These are phyloP conservation scores for Coniferiporia weirii DNA, from an alignment of 1,284 basidiomycete species.

Conservation along the genomic window DNA sequence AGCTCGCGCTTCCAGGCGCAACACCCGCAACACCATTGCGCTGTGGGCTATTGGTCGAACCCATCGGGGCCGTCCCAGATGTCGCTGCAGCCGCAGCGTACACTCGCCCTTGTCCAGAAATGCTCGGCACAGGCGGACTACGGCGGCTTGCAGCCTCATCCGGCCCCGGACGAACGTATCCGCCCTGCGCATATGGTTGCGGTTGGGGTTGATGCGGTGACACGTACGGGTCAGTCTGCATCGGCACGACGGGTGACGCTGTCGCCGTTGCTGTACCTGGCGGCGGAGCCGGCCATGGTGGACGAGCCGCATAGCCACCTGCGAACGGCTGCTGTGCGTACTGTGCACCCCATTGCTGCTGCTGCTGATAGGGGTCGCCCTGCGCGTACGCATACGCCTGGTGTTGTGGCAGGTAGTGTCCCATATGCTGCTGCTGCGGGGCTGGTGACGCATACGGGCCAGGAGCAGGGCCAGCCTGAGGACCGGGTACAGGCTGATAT, in stretches of 20 bases:
- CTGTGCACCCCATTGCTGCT: not conserved
- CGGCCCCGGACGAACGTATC: conserved; percentile 13
- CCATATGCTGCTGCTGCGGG: conserved; percentile 5
- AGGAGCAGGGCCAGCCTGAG: not conserved
- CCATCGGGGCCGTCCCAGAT: too few species aligned
- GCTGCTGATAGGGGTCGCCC: conserved; percentile 16
- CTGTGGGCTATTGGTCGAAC: not conserved
- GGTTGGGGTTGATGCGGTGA: not conserved
- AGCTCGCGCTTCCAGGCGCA: not conserved
- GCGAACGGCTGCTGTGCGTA: conserved; percentile 10
- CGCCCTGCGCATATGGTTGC: not conserved
- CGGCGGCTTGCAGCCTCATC: conserved; percentile 8
- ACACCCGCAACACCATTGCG: conserved; percentile 15
- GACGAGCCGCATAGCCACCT: conserved; percentile 10
- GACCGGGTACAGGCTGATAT: conserved; percentile 10
- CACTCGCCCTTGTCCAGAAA: conserved; percentile 10
- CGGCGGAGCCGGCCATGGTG: conserved; percentile 13
- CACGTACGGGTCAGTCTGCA: not conserved
- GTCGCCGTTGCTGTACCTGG: not conserved
- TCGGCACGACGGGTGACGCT: not conserved
- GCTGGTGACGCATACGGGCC: conserved; percentile 1
- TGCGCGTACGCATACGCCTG: conserved; percentile 6
- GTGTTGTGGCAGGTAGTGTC: conserved; percentile 2
- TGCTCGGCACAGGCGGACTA: conserved; percentile 16
- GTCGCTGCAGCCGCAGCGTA: not conserved